Base-by-base conservation (phyloP, 352 stramenopile genomes). In the Lagenidium sp. region DNA sequence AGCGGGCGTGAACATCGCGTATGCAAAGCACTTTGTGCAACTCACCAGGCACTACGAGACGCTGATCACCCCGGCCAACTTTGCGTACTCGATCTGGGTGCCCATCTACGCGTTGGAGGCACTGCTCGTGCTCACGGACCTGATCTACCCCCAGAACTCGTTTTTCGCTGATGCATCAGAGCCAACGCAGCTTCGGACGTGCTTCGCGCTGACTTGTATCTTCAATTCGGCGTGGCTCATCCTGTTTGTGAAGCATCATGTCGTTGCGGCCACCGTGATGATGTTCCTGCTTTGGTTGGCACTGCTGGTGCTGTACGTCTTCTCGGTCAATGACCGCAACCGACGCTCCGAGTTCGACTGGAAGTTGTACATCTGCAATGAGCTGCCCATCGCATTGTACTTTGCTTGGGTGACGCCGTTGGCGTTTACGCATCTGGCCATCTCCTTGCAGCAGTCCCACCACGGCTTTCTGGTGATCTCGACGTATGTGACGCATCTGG, bases 331-430 rank as follows among this genome's bases (percentile, higher is more conserved):
- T 34, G 78, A 90, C 44, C 74, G 75, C 21, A 73, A 68, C 29
- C 34, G 55, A 41, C 65, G 63, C n/a, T 36, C 23, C 11, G 18
- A n/a, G 21, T 72, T 80, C 42, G 67, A 85, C 44, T 89, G 77
- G 77, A 53, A 61, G n/a, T 30, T 68, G 22, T 87, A 87, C 55
- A 23, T 82, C 26, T 87, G 74, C 61, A 86, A 80, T 36, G 72
- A 87, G 42, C 47, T 87, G 16, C 69, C 78, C 11, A 75, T 87
- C 49, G 74, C 74, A 7, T 52, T 80, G 51, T 90, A 90, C 57
- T 85, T 90, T 58, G 68, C 64, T 7, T 90, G 77, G 77, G 72
- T 90, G 37, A 87, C 74, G 1, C 75, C 65, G 30, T 52, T 71
- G 8, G 69, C 72, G 36, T 82, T 86, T 42, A 73, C 67, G 8